A percentile compares a stretch with the other conserved stretches of the same genome.
These are phyloP conservation scores for Quillaja saponaria DNA, from an alignment of 306 rosid species.

Conservation along the genomic window DNA sequence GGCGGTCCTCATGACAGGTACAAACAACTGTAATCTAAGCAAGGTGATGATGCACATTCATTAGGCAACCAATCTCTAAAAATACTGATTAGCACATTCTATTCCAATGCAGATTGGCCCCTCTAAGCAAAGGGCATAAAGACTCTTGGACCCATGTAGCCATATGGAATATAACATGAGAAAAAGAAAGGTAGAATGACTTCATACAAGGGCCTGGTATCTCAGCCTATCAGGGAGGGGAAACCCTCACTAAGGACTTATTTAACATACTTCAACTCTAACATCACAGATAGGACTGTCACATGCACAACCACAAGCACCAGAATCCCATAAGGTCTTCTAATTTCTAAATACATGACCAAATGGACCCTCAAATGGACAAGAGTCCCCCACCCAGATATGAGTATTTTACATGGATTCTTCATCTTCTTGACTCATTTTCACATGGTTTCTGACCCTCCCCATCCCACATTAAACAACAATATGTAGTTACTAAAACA, in stretches of 20 bases:
- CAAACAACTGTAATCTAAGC: neutral
- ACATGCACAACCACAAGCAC: conserved; percentile 43
- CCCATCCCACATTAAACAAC: conserved; percentile 34
- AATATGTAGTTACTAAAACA: conserved; percentile 32
- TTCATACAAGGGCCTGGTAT: conserved; percentile 32
- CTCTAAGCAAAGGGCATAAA: neutral
- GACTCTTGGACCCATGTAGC: neutral
- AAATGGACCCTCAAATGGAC: conserved; percentile 33
- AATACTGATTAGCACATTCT: conserved; percentile 10
- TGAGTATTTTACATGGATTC: conserved; percentile 60
- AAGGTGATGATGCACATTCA: neutral
- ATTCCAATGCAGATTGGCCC: neutral
- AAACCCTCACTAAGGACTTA: too few species aligned
- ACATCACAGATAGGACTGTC: conserved; percentile 30
- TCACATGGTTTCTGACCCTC: conserved; percentile 70
- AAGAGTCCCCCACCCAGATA: conserved; percentile 24
- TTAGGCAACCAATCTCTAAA: conserved; percentile 2
- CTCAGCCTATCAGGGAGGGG: too few species aligned
- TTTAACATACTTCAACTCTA: conserved; percentile 19
- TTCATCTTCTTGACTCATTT: conserved; percentile 50
- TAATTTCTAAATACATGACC: conserved; percentile 25
- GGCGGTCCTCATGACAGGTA: neutral
- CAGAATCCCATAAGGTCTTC: conserved; percentile 30
- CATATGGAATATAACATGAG: conserved; percentile 21
- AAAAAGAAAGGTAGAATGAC: conserved; percentile 30